A percentile compares a stretch with the other conserved stretches of the same genome.
Evolutionary conservation across 768 basidiomycete genomes (phyloP).

Genomic region (Nevesoporus exiguus): DNA sequence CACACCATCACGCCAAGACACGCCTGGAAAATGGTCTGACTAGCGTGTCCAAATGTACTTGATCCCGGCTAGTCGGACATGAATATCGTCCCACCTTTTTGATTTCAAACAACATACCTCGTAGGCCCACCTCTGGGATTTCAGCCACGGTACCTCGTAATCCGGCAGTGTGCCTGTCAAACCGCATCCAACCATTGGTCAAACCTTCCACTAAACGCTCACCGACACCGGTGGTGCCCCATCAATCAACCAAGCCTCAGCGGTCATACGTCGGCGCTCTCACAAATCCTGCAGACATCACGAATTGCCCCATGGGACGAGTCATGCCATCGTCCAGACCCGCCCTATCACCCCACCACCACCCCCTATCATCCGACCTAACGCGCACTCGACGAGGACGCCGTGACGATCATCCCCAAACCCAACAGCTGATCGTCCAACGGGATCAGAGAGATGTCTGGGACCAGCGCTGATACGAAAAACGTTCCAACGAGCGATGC

Average conservation of each 20-base stretch:
- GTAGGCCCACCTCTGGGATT: too few species aligned
- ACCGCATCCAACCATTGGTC: not conserved
- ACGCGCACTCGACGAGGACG: not conserved
- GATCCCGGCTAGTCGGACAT: too few species aligned
- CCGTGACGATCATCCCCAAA: not conserved
- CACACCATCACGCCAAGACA: too few species aligned
- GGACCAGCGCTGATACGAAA: not conserved
- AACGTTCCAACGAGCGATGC: not conserved
- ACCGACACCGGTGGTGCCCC: not conserved
- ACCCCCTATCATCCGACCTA: not conserved
- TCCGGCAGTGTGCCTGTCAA: too few species aligned
- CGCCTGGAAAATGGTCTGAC: too few species aligned
- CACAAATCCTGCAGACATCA: not conserved
- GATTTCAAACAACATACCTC: too few species aligned
- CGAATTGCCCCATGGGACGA: not conserved
- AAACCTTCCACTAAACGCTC: not conserved
- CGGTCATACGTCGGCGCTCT: not conserved
- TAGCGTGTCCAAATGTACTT: too few species aligned
- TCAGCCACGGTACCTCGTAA: too few species aligned
- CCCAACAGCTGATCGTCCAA: too few species aligned
- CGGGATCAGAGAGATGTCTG: too few species aligned
- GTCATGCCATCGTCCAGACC: constrained; percentile 1
- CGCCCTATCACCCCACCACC: not conserved
- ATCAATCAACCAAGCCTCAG: not conserved
- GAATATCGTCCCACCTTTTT: too few species aligned